Percentiles rank a stretch among this genome's conserved stretches.
These are phyloP conservation scores for Hyphopichia wangnamkhiaoensis DNA, from an alignment of 1,139 yeast species.

Conservation along the genomic window DNA sequence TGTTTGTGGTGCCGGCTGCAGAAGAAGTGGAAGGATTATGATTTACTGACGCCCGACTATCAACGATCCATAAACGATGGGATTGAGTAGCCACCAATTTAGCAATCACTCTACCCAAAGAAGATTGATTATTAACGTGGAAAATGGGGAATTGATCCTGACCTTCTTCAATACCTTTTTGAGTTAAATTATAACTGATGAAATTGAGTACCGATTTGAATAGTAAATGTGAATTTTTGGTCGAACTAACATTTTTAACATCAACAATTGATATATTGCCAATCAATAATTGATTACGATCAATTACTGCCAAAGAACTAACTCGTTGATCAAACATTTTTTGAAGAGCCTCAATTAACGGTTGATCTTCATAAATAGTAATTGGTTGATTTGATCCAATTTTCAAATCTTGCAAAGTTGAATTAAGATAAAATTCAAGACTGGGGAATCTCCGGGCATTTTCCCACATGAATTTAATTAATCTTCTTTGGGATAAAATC, in stretches of 20 bases:
- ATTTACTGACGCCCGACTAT: constrained; percentile 34
- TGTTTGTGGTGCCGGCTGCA: constrained; percentile 4
- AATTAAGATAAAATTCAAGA: constrained; percentile 70
- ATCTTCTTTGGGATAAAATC: constrained; percentile 83
- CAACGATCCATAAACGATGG: constrained; percentile 92
- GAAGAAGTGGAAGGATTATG: constrained; percentile 13
- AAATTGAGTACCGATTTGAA: constrained; percentile 85
- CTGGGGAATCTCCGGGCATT: constrained; percentile 83
- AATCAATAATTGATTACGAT: constrained; percentile 66
- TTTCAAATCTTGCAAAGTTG: constrained; percentile 63
- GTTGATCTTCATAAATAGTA: constrained; percentile 81
- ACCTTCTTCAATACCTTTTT: constrained; percentile 90
- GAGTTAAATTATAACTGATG: constrained; percentile 79
- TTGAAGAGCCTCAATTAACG: constrained; percentile 79
- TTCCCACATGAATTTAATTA: constrained; percentile 84
- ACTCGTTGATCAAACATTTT: constrained; percentile 85
- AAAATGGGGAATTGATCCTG: constrained; percentile 96
- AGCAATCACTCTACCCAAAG: constrained; percentile 87
- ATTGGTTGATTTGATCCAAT: constrained; percentile 75
- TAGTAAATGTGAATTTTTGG: constrained; percentile 79
- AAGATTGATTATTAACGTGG: constrained; percentile 79
- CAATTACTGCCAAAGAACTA: constrained; percentile 93
- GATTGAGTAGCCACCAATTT: constrained; percentile 93
- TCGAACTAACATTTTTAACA: constrained; percentile 80
- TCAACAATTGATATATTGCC: constrained; percentile 96